Evolutionary conservation across 2,329 filamentous ascomycete genomes (phyloP).

Genomic region (Periglandula ipomoeae): DNA sequence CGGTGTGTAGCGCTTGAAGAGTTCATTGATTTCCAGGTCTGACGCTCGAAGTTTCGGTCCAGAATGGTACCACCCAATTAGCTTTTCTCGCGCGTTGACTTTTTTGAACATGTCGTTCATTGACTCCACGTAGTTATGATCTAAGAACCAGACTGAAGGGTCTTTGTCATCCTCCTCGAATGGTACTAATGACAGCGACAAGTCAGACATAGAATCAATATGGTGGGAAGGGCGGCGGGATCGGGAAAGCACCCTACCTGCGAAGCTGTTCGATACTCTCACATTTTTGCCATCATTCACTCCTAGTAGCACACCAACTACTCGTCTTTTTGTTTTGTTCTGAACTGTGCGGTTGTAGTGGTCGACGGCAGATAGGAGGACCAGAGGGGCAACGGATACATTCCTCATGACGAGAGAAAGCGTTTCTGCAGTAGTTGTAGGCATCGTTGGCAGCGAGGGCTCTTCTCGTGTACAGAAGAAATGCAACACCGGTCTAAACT

Average conservation of each 20-base stretch:
- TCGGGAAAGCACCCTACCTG: conserved; percentile 48
- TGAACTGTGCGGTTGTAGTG: conserved; percentile 90
- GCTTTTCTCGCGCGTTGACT: conserved; percentile 96
- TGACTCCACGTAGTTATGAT: conserved; percentile 98
- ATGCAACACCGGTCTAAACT: background rate
- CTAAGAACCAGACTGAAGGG: conserved; percentile 96
- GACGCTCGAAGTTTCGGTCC: conserved; percentile 94
- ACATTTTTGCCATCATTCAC: conserved; percentile 96
- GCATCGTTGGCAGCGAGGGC: conserved; percentile 52
- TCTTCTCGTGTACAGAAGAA: background rate
- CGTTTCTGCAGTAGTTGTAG: conserved; percentile 92
- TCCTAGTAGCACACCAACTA: conserved; percentile 88
- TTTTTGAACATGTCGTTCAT: conserved; percentile 99
- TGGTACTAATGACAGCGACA: conserved; percentile 53
- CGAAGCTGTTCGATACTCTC: conserved; percentile 97
- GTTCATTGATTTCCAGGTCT: conserved; percentile 97
- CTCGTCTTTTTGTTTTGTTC: conserved; percentile 76
- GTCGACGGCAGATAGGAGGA: conserved; percentile 95
- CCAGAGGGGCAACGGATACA: conserved; percentile 94
- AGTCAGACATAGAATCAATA: conserved; percentile 11
- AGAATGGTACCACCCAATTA: conserved; percentile 99
- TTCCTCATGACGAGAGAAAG: conserved; percentile 88
- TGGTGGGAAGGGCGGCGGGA: background rate
- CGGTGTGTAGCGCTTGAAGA: conserved; percentile 98
- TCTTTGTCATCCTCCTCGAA: conserved; percentile 99